phyloP scores from a whole-genome alignment of 169 alveolate genomes.

The Cryptosporidium bovis region DNA sequence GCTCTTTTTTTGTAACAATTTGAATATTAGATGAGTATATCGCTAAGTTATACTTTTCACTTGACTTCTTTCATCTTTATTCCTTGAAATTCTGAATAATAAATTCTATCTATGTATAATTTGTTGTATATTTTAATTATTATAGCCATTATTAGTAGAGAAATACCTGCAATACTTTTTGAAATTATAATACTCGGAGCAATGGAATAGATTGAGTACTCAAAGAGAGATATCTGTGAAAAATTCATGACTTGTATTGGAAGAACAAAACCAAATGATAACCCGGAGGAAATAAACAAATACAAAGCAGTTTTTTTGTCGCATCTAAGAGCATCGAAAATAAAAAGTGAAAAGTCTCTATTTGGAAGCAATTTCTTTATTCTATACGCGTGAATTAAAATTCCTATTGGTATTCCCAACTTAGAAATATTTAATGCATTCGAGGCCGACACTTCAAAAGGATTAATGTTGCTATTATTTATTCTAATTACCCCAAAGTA shows the following conservation, averaged over 20 bases:
- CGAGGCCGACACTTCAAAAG: constrained; percentile 38
- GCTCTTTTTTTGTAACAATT: background rate
- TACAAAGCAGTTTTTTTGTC: background rate
- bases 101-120: background rate
- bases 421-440: constrained; percentile 38
- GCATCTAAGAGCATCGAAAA: constrained; percentile 16
- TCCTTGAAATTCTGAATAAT: background rate
- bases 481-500: constrained; percentile 24
- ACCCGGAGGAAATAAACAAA: constrained; percentile 20
- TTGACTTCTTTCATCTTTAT: background rate
- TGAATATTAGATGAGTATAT: background rate
- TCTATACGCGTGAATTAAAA: constrained; percentile 20
- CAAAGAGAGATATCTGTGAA: constrained; percentile 9
- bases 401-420: constrained; percentile 49
- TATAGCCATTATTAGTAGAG: background rate
- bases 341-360: constrained; percentile 5
- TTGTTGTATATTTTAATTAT: background rate
- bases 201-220: constrained; percentile 38
- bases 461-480: constrained; percentile 6
- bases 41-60: background rate
- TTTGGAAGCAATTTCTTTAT: constrained; percentile 26
- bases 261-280: constrained; percentile 48
- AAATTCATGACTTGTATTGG: constrained; percentile 32
- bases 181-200: constrained; percentile 19
- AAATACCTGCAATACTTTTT: constrained; percentile 4